These are phyloP conservation scores for Chrysanthemum seticuspe DNA, from an alignment of 129 eudicot species.

Conservation along the genomic window DNA sequence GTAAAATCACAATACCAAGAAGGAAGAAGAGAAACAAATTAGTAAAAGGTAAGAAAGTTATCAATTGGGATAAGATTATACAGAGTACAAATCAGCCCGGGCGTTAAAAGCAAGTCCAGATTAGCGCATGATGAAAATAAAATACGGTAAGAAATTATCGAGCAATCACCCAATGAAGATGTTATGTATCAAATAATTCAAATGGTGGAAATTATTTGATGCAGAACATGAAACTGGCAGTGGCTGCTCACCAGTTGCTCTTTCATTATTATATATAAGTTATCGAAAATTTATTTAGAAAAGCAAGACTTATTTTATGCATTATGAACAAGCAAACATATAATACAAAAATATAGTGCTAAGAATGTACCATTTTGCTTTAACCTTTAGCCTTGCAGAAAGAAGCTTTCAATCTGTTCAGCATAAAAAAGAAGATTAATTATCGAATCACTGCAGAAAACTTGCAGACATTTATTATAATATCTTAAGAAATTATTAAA, in stretches of 20 bases:
- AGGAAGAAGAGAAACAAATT: neutral
- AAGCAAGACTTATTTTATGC: neutral
- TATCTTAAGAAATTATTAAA: neutral
- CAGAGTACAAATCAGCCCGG: neutral
- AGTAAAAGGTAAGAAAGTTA: neutral
- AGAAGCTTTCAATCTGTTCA: slow-evolving; percentile 33
- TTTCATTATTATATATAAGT: neutral
- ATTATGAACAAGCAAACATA: slow-evolving; percentile 5
- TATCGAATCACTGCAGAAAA: slow-evolving; percentile 5
- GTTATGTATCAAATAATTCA: neutral
- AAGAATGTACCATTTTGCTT: slow-evolving; percentile 32
- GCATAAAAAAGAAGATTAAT: slow-evolving; percentile 10
- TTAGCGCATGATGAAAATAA: neutral
- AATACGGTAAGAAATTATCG: neutral
- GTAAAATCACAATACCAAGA: slow-evolving; percentile 17
- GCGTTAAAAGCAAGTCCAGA: neutral
- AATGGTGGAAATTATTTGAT: neutral
- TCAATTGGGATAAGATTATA: neutral
- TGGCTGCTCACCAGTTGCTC: slow-evolving; percentile 1
- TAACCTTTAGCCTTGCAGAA: slow-evolving; percentile 17
- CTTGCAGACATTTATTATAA: neutral
- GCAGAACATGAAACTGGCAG: neutral
- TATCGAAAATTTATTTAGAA: neutral
- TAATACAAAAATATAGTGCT: neutral
- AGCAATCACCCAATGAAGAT: no score